Evolutionary conservation across 2,329 filamentous ascomycete species (phyloP).

Genomic region (Arthrobotrys sinensis): DNA sequence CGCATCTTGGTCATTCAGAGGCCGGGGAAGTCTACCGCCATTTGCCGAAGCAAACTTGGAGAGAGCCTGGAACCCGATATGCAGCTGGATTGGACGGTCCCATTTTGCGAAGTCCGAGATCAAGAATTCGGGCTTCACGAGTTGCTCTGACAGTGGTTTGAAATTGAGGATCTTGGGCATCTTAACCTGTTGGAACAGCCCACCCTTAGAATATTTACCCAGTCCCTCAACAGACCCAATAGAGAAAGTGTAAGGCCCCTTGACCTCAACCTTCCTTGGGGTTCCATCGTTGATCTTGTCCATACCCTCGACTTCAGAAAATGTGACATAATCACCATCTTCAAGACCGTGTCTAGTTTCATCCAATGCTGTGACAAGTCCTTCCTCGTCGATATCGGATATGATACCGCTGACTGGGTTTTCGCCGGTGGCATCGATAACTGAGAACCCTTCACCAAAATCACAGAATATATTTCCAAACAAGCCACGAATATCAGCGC

Average conservation of each 20-base stretch:
- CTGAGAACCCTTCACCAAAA: slow-evolving; percentile 93
- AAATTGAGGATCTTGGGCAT: slow-evolving; percentile 97
- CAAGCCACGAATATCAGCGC: slow-evolving; percentile 90
- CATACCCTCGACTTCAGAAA: slow-evolving; percentile 93
- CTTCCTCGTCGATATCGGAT: slow-evolving; percentile 88
- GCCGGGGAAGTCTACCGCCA: slow-evolving; percentile 79
- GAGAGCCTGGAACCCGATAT: slow-evolving; percentile 91
- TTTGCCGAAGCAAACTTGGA: slow-evolving; percentile 86
- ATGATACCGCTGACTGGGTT: slow-evolving; percentile 89
- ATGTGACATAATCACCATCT: slow-evolving; percentile 96
- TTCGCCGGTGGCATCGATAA: slow-evolving; percentile 91
- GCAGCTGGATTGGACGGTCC: slow-evolving; percentile 91
- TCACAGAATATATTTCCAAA: slow-evolving; percentile 98
- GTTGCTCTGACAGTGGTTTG: slow-evolving; percentile 81
- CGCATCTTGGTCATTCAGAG: slow-evolving; percentile 89
- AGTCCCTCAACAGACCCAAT: slow-evolving; percentile 88
- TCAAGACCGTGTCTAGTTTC: slow-evolving; percentile 95
- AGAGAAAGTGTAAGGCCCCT: slow-evolving; percentile 96
- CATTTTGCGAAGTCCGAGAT: slow-evolving; percentile 98
- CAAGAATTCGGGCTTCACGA: slow-evolving; percentile 89
- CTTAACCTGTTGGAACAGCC: slow-evolving; percentile 95
- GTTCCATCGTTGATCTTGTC: slow-evolving; percentile 85
- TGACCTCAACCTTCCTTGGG: slow-evolving; percentile 91
- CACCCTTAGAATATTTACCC: slow-evolving; percentile 88
- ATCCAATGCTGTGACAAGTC: slow-evolving; percentile 91